Evolutionary conservation across 805 yeast genomes (phyloP), one percentile per base, ranked within the genome.

Genomic region (Cyberlindnera euphorbiae): DNA sequence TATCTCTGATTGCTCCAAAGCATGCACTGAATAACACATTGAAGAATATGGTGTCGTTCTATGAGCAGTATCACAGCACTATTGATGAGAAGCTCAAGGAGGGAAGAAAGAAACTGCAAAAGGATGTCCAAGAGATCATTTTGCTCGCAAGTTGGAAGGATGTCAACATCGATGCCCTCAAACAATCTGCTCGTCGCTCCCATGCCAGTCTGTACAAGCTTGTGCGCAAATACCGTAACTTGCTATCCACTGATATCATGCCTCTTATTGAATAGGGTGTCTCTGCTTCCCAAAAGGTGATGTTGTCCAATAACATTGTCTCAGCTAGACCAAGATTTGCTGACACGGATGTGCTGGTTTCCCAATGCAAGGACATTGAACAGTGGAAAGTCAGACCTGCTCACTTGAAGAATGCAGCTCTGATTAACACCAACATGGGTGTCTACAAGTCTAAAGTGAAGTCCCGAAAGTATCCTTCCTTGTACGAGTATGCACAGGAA

Each of bases 141-240:
- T 62, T 86, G 30, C 67, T 93, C 12, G 97, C 98, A 2, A 85
- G 96, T 52, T 94, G 97, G 97, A 88, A 89, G 49, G 99, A 93
- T 62, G 89, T 88, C 10, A 94, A 93, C 52, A 76, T 88, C 29
- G 94, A 84, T 53, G 96, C 98, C 0, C 69, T 93, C 51, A 88
- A 86, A 49, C 97, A 89, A 60, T 86, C 96, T 60, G 93, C 98
- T 6, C 78, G 87, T 45, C 75, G 82, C 32, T 88, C 97, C 1
- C 98, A 94, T 54, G 76, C 77, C 45, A 77, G 71, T 49, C 75
- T 93, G 35, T 90, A 81, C 73, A 93, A 88, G 59, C 57, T 84
- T 34, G 82, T 90, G 9, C 72, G 88, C 39, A 87, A 87, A 57
- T 93, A 85, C 56, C 75, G 97, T 35, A 70, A 71, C 2, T 51